Evolutionary conservation across 1,139 yeast species (phyloP), one percentile per base, ranked within the genome.

Genomic region (Magnusiomyces ingens): DNA sequence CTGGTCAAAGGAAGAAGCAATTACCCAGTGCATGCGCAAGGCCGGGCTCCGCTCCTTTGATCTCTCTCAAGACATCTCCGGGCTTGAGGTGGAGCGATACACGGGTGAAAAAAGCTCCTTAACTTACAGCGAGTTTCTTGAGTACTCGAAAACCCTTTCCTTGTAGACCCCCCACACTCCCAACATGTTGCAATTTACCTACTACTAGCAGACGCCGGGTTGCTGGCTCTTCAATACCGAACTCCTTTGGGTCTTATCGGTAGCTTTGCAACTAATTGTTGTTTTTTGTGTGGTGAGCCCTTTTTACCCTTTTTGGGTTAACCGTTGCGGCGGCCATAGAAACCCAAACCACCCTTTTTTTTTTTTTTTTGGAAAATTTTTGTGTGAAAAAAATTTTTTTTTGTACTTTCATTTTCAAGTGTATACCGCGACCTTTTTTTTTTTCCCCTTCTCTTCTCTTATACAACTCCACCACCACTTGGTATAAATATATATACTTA

Each of bases 1-100:
- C 2, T 91, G 98, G 97, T 80, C 77, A 60, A 77, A 86, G 63
- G 70, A 72, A 17, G 82, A 85, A 17, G 91, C 99, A 0, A 71
- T 91, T 54, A 74, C 74, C 59, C 78, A 87, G 60, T 75, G 94
- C 48, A 79, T 93, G 3, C 72, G 75, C 41, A 93, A 93, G 66
- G 90, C 96, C 0, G 94, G 85, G 0, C 32, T 21, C 12, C 43
- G 35, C 8, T 29, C 19, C 5, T 26, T 46, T 11, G 13, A n/a
- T 2, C 19, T 11, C 15, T 19, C 13, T 15, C 10, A n/a, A 6
- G n/a, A 44, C 3, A 10, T 44, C 4, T 18, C 18, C 10, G 18
- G 6, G 8, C 11, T 44, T 11, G 12, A 37, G 37, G 35, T 46
- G 18, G 21, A 13, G 36, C n/a, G 43, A 37, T 46, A 46, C 42